Evolutionary conservation across 805 yeast species (phyloP).

Genomic region (Gaillardinia entomophila): DNA sequence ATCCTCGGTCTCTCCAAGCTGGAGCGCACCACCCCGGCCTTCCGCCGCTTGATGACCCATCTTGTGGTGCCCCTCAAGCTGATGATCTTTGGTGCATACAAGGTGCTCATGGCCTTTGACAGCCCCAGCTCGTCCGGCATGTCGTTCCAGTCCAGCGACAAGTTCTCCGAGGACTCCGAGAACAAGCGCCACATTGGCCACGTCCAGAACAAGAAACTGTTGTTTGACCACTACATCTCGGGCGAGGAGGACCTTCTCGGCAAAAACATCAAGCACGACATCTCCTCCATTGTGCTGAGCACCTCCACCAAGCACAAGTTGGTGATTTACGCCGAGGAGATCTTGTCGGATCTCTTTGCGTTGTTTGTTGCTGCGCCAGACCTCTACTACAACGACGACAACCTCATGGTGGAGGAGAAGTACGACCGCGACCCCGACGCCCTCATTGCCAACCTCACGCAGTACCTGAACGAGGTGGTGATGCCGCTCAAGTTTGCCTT

Average conservation of each 20-base stretch:
- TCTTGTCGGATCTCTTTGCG: constrained; percentile 25
- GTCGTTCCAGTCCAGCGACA: constrained; percentile 11
- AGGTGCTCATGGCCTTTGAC: constrained; percentile 17
- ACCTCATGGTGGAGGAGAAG: constrained; percentile 14
- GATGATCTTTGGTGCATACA: constrained; percentile 20
- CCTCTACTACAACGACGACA: constrained; percentile 24
- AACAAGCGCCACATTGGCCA: not conserved
- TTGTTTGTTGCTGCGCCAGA: constrained; percentile 29
- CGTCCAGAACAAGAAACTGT: constrained; percentile 6
- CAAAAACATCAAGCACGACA: not conserved
- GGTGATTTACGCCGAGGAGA: constrained; percentile 16
- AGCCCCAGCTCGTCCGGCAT: constrained; percentile 7
- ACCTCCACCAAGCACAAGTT: not conserved
- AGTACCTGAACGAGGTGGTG: constrained; percentile 20
- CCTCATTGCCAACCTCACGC: constrained; percentile 4
- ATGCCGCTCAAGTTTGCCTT: constrained; percentile 21
- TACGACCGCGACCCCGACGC: constrained; percentile 8
- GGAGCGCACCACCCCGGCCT: constrained; percentile 13
- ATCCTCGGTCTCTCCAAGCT: constrained; percentile 25
- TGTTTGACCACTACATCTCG: constrained; percentile 12
- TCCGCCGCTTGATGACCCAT: constrained; percentile 16
- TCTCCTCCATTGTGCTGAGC: not conserved
- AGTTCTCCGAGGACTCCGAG: constrained; percentile 5
- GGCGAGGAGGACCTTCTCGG: constrained; percentile 1
- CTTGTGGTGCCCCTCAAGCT: constrained; percentile 18